Percentiles rank a stretch among this genome's conserved stretches.
Evolutionary conservation across 2,329 filamentous ascomycete species (phyloP).

Genomic region (Davidsoniella virescens): DNA sequence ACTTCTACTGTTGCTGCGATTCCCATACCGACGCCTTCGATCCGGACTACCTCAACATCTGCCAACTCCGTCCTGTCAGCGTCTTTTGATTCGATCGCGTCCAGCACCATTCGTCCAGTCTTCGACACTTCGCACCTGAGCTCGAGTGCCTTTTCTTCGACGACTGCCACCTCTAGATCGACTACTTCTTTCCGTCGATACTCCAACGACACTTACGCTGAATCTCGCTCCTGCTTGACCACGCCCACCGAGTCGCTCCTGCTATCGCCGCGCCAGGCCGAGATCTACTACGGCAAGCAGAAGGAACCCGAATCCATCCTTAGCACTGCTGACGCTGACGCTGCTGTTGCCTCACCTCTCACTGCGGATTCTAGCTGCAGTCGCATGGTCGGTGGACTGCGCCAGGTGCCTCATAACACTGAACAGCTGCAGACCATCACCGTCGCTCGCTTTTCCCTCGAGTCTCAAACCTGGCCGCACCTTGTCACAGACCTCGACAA

Average conservation of each 20-base stretch:
- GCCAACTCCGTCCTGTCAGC: conserved; percentile 12
- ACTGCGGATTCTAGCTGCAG: conserved; percentile 30
- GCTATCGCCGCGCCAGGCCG: conserved; percentile 7
- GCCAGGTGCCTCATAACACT: conserved; percentile 31
- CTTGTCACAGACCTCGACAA: conserved; percentile 18
- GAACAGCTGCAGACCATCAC: conserved; percentile 11
- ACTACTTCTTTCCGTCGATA: conserved; percentile 9
- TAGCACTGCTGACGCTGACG: conserved; percentile 5
- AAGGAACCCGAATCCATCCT: background rate
- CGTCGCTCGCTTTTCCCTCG: conserved; percentile 16
- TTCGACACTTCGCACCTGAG: conserved; percentile 10
- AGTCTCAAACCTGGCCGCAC: conserved; percentile 18
- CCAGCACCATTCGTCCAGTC: conserved; percentile 12
- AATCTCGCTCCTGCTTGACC: conserved; percentile 6
- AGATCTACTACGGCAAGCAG: background rate
- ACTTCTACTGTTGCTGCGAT: conserved; percentile 8
- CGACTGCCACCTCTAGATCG: conserved; percentile 6
- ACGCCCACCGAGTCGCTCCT: conserved; percentile 7
- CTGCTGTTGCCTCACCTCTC: conserved; percentile 17
- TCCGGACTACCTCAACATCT: conserved; percentile 10
- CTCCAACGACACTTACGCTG: conserved; percentile 6
- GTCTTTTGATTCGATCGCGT: conserved; percentile 9
- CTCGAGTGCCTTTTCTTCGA: conserved; percentile 10
- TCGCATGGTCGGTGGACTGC: conserved; percentile 37
- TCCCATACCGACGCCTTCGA: conserved; percentile 7